These are phyloP conservation scores for Phalaenopsis equestris DNA, from an alignment of 106 monocot species.

Conservation along the genomic window DNA sequence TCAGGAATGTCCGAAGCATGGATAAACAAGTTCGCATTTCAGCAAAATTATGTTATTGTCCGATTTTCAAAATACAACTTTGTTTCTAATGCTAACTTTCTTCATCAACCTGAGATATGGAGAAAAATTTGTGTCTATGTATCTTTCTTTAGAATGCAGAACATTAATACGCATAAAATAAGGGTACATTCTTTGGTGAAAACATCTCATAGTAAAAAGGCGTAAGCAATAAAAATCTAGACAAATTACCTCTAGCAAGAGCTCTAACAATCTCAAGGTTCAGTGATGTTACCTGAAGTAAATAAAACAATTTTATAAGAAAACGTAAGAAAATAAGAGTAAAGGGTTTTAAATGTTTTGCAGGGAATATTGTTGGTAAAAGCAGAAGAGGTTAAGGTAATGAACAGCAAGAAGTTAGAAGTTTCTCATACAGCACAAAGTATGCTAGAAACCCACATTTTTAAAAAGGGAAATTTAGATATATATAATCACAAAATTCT, in stretches of 20 bases:
- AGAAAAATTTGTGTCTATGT: neutral
- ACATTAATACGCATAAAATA: neutral
- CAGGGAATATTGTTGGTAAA: neutral
- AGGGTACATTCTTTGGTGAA: neutral
- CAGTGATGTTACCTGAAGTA: slow-evolving; percentile 77
- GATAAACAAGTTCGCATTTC: neutral
- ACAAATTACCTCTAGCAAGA: slow-evolving; percentile 74
- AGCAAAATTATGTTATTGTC: no score
- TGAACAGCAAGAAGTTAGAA: neutral
- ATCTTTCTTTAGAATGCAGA: neutral
- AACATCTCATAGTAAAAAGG: neutral
- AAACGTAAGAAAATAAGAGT: neutral
- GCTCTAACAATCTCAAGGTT: slow-evolving; percentile 92
- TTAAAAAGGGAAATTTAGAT: no score
- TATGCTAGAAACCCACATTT: neutral
- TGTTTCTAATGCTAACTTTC: neutral
- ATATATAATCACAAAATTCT: no score
- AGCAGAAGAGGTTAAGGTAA: neutral
- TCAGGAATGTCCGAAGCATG: neutral
- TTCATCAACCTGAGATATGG: neutral
- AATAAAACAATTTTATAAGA: slow-evolving; percentile 5
- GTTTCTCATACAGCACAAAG: neutral
- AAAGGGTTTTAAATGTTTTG: neutral
- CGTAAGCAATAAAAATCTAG: neutral
- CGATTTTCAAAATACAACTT: neutral